A percentile compares a stretch with the other conserved stretches of the same genome.
These are phyloP conservation scores for Fusarium stilboides DNA, from an alignment of 2,329 filamentous ascomycete species.

Conservation along the genomic window DNA sequence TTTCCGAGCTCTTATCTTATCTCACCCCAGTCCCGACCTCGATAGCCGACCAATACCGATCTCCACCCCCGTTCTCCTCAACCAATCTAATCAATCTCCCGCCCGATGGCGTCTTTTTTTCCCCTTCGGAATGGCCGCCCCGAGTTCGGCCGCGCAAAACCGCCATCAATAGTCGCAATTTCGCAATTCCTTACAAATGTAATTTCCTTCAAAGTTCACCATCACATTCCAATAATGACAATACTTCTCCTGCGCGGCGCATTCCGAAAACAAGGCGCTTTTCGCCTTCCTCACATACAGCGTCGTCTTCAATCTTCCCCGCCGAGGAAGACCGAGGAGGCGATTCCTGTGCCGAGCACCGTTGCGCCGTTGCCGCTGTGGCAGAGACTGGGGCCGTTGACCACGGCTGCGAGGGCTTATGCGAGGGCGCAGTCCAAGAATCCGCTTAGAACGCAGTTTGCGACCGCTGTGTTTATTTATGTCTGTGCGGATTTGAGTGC, in stretches of 20 bases:
- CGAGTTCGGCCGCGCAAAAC: constrained; percentile 39
- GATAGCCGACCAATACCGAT: constrained; percentile 33
- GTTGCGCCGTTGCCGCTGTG: constrained; percentile 61
- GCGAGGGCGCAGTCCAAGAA: constrained; percentile 77
- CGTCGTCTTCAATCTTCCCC: constrained; percentile 38
- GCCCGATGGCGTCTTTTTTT: constrained; percentile 9
- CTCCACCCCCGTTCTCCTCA: neutral
- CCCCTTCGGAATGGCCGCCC: constrained; percentile 33
- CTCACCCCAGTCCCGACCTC: neutral
- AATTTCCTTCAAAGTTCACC: neutral
- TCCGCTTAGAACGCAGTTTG: constrained; percentile 85
- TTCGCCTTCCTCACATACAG: constrained; percentile 32
- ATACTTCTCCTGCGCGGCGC: constrained; percentile 40
- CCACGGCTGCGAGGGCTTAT: constrained; percentile 71
- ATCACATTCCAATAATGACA: constrained; percentile 28
- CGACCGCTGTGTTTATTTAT: constrained; percentile 83
- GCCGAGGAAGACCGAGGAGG: constrained; percentile 35
- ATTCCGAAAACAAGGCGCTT: constrained; percentile 27
- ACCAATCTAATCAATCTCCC: constrained; percentile 25
- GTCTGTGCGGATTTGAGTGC: constrained; percentile 83
- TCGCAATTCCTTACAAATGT: constrained; percentile 20
- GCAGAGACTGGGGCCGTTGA: constrained; percentile 72
- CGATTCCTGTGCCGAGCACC: constrained; percentile 37
- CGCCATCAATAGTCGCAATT: constrained; percentile 13
- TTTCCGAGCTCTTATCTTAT: neutral